Conservation (phyloP, 2,329 filamentous ascomycete genomes). For the Lecanoromycetidae sp. region DNA sequence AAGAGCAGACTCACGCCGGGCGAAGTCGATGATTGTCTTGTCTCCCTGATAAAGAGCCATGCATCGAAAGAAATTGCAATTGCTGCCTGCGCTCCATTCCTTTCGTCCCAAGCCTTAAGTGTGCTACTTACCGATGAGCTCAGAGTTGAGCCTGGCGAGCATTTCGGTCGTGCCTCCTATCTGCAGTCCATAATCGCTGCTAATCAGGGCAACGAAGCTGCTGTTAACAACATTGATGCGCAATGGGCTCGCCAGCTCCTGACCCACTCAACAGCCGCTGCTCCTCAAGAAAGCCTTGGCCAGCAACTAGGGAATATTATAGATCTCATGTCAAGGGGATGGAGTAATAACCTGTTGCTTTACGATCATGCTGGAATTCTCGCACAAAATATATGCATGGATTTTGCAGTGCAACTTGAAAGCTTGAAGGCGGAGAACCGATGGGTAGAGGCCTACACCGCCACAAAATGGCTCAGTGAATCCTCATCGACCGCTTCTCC, state of each 20-base stretch:
- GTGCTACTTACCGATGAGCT: neutral
- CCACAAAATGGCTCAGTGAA: neutral
- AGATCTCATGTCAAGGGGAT: neutral
- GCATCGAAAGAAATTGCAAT: conserved; percentile 1
- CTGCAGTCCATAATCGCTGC: conserved; percentile 3
- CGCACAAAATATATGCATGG: neutral
- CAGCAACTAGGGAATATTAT: neutral
- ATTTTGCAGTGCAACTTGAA: neutral
- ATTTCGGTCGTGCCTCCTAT: neutral
- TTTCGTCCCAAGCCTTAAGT: neutral
- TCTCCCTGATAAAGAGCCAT: neutral
- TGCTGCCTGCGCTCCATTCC: neutral
- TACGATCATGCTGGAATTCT: neutral
- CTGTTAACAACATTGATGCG: neutral
- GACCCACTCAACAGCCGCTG: neutral
- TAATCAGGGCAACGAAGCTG: neutral
- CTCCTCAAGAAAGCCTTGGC: neutral
- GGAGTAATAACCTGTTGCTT: neutral
- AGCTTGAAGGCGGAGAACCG: neutral
- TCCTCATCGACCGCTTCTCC: neutral
- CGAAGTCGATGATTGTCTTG: neutral
- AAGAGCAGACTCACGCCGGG: neutral
- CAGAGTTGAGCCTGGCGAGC: neutral
- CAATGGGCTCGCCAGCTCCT: neutral
- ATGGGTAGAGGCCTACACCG: neutral